Conservation (phyloP, 305 asterid species). For the Solanum hybrid region DNA sequence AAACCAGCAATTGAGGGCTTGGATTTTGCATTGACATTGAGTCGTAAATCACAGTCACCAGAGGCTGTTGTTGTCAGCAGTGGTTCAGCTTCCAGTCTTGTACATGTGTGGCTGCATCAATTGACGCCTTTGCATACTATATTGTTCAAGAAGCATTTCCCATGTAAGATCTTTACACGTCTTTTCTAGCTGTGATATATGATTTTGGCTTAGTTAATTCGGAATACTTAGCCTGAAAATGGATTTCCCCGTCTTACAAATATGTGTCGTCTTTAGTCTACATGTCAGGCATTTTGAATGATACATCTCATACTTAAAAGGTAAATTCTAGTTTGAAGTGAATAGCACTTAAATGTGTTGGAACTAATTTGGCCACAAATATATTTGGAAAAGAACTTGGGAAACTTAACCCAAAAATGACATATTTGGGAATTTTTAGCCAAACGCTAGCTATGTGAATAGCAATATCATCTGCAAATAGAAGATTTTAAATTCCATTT, state of each 20-base stretch:
- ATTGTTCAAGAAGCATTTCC: not conserved
- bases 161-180: not conserved
- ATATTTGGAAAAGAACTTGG: too few species aligned
- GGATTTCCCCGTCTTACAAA: not conserved
- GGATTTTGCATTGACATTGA: conserved; percentile 23
- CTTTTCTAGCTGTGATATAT: not conserved
- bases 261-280: not conserved
- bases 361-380: not conserved
- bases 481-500: too few species aligned
- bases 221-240: conserved; percentile 3
- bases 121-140: conserved; percentile 59
- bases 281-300: not conserved
- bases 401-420: too few species aligned
- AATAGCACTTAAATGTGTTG: not conserved
- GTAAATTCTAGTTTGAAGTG: not conserved
- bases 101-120: conserved; percentile 39
- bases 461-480: too few species aligned
- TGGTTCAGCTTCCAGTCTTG: conserved; percentile 8
- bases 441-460: too few species aligned
- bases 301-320: not conserved
- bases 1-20: not conserved
- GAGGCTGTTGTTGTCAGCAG: conserved; percentile 13
- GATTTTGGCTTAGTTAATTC: not conserved
- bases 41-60: conserved; percentile 11
- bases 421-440: too few species aligned